These are phyloP conservation scores for Wickerhamiella spandovensis DNA, from an alignment of 805 yeast genomes.

Conservation along the genomic window DNA sequence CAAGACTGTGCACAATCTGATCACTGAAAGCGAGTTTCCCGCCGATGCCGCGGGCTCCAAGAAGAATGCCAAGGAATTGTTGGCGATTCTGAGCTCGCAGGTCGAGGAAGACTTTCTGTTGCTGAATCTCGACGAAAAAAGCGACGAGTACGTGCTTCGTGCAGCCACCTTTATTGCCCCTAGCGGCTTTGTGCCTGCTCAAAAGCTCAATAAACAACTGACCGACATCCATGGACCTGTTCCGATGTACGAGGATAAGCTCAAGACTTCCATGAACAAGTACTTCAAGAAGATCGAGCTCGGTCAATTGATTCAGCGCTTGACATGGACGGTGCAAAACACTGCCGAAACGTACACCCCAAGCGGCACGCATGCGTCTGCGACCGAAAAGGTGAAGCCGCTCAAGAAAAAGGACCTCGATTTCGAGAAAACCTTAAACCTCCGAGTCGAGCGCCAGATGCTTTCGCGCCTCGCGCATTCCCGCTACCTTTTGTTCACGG, in stretches of 20 bases:
- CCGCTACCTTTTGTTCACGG: conserved; percentile 35
- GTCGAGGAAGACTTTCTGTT: conserved; percentile 56
- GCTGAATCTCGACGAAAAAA: conserved; percentile 32
- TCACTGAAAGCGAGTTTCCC: conserved; percentile 4
- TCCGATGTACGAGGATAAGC: conserved; percentile 46
- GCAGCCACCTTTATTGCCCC: conserved; percentile 53
- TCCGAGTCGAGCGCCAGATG: conserved; percentile 48
- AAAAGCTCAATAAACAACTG: conserved; percentile 38
- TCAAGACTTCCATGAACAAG: conserved; percentile 51
- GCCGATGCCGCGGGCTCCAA: conserved; percentile 1
- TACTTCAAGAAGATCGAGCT: conserved; percentile 46
- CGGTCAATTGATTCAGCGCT: conserved; percentile 44
- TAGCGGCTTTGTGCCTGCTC: conserved; percentile 56
- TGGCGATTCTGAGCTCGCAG: conserved; percentile 16
- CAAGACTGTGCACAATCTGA: conserved; percentile 5
- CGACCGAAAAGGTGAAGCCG: conserved; percentile 19
- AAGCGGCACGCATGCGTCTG: conserved; percentile 29
- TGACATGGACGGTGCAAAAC: conserved; percentile 57
- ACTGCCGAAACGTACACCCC: conserved; percentile 34
- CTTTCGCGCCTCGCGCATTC: conserved; percentile 40
- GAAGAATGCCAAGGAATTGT: neutral
- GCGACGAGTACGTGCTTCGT: conserved; percentile 33
- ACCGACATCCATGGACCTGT: conserved; percentile 58
- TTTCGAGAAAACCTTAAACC: conserved; percentile 31
- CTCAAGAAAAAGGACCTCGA: conserved; percentile 26